These are phyloP conservation scores for Phytophthora rubi DNA, from an alignment of 352 stramenopile species.

Conservation along the genomic window DNA sequence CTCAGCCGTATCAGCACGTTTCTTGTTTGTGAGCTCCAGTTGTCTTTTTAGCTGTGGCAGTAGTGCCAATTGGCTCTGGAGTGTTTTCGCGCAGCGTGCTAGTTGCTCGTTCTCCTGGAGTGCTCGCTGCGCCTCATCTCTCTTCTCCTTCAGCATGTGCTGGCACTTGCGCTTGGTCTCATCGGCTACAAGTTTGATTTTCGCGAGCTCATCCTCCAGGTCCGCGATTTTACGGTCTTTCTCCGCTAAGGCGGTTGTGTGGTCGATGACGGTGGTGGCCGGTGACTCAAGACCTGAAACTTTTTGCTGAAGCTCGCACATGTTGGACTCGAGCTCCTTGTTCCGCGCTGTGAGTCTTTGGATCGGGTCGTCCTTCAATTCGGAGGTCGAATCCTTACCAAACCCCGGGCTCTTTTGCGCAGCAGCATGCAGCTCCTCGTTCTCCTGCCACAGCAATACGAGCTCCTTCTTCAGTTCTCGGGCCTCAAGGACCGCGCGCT, in stretches of 20 bases:
- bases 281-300: constrained; percentile 37
- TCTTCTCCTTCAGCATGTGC: constrained; percentile 61
- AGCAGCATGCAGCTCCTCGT: constrained; percentile 56
- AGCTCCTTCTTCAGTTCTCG: constrained; percentile 81
- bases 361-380: constrained; percentile 37
- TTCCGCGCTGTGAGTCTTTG: constrained; percentile 34
- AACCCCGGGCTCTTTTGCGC: constrained; percentile 21
- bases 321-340: constrained; percentile 13
- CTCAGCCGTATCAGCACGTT: constrained; percentile 32
- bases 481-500: constrained; percentile 73
- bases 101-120: constrained; percentile 51
- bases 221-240: constrained; percentile 23
- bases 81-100: constrained; percentile 32
- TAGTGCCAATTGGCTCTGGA: constrained; percentile 49
- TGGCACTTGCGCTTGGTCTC: constrained; percentile 59
- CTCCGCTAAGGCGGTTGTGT: constrained; percentile 32
- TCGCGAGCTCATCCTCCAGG: constrained; percentile 48
- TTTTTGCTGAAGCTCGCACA: constrained; percentile 38
- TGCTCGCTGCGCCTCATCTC: constrained; percentile 53
- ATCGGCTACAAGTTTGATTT: constrained; percentile 41
- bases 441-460: constrained; percentile 74
- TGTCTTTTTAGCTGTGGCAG: constrained; percentile 62
- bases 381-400: constrained; percentile 14
- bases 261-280: constrained; percentile 13
- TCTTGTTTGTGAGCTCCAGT: constrained; percentile 56